Percentiles rank a stretch among this genome's conserved stretches.
phyloP scores from a whole-genome alignment of 2,329 filamentous ascomycete species.

The Pleurostoma richardsiae region DNA sequence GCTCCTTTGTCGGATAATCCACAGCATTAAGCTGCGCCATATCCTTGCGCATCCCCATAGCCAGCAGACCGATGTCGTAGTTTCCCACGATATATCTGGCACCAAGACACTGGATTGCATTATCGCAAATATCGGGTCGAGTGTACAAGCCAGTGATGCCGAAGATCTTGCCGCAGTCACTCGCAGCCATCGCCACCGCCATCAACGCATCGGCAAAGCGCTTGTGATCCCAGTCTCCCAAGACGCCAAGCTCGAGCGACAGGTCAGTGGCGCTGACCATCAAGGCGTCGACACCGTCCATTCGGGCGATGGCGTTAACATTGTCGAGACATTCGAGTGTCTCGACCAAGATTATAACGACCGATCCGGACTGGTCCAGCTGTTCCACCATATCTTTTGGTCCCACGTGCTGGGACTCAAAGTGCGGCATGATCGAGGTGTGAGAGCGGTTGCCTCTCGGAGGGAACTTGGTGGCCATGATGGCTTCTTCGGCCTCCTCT shows the following conservation, averaged over 20 bases:
- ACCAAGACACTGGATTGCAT: not conserved
- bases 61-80: not conserved
- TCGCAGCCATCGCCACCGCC: slow-evolving; percentile 21
- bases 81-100: not conserved
- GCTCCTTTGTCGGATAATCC: no score
- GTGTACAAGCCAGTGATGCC: slow-evolving; percentile 27
- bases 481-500: slow-evolving; percentile 15
- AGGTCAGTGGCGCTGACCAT: slow-evolving; percentile 34
- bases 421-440: slow-evolving; percentile 15
- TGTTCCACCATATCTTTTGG: slow-evolving; percentile 6
- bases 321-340: slow-evolving; percentile 29
- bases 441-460: slow-evolving; percentile 17
- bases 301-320: slow-evolving; percentile 31
- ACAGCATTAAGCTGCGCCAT: not conserved
- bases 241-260: slow-evolving; percentile 31
- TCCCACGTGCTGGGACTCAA: slow-evolving; percentile 7
- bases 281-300: slow-evolving; percentile 32
- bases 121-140: slow-evolving; percentile 17
- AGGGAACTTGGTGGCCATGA: slow-evolving; percentile 15
- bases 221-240: slow-evolving; percentile 29
- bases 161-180: slow-evolving; percentile 23
- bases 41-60: not conserved
- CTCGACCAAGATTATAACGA: slow-evolving; percentile 16
- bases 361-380: slow-evolving; percentile 6
- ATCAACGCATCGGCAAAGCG: slow-evolving; percentile 10